A percentile compares a stretch with the other conserved stretches of the same genome.
Conservation (phyloP, 2,329 filamentous ascomycete species). For the Sphaerulina musiva region DNA sequence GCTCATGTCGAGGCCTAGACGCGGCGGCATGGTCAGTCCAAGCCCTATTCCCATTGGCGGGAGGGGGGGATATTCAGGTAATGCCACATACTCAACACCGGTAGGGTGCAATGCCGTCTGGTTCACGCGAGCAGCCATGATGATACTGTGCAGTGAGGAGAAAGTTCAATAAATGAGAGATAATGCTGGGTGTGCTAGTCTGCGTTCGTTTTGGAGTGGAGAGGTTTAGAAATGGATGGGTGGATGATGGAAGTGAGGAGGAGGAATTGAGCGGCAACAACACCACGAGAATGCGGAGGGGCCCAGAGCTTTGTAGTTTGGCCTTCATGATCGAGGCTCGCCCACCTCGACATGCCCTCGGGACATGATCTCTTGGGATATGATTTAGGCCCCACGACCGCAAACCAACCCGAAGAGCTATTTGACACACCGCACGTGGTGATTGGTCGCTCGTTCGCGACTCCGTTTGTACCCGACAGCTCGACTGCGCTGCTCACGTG, state of each 20-base stretch:
- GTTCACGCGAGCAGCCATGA: slow-evolving; percentile 53
- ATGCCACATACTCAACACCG: slow-evolving; percentile 71
- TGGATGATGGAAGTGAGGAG: background rate
- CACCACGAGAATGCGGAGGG: background rate
- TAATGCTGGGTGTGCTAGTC: too few species aligned
- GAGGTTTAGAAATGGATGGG: background rate
- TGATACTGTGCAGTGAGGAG: background rate
- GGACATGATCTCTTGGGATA: slow-evolving; percentile 8
- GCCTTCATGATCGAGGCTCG: background rate
- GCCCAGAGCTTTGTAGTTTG: slow-evolving; percentile 7
- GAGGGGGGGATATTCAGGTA: background rate
- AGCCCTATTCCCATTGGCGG: background rate
- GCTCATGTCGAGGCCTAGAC: slow-evolving; percentile 68
- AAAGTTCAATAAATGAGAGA: background rate
- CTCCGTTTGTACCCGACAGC: slow-evolving; percentile 1
- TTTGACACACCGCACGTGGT: slow-evolving; percentile 5
- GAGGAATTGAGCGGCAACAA: background rate
- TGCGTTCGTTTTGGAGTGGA: too few species aligned
- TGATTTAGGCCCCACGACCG: slow-evolving; percentile 9
- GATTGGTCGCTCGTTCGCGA: slow-evolving; percentile 2
- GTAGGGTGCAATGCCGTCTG: slow-evolving; percentile 85
- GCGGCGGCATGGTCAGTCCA: slow-evolving; percentile 15
- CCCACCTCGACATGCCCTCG: slow-evolving; percentile 7
- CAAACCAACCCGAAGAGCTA: slow-evolving; percentile 9
- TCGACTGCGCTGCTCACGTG: background rate